A percentile compares a stretch with the other conserved stretches of the same genome.
Conservation (phyloP, 805 yeast genomes). For the Pichia ethanolica region DNA sequence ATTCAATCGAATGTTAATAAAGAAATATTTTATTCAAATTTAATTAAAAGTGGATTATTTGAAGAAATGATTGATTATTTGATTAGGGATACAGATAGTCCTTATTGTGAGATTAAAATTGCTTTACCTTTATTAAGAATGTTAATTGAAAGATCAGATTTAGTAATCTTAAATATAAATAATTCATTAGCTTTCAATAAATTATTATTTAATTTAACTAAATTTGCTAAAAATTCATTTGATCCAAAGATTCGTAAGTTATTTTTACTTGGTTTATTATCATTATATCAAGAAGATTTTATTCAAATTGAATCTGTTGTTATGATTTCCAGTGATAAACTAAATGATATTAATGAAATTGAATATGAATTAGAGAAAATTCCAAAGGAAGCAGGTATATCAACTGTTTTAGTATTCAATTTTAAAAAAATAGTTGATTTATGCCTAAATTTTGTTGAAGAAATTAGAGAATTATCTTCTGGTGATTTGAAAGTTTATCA, state of each 20-base stretch:
- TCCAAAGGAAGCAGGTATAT: conserved; percentile 16
- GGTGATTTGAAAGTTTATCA: conserved; percentile 56
- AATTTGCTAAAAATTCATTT: conserved; percentile 43
- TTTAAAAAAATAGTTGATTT: conserved; percentile 24
- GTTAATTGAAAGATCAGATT: conserved; percentile 28
- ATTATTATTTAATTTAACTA: conserved; percentile 20
- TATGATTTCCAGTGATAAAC: background rate
- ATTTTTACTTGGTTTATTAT: conserved; percentile 22
- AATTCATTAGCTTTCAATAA: conserved; percentile 9
- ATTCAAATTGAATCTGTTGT: background rate
- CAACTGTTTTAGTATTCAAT: conserved; percentile 16
- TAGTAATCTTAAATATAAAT: conserved; percentile 22
- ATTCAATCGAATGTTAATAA: conserved; percentile 25
- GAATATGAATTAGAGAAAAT: conserved; percentile 23
- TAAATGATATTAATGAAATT: conserved; percentile 1
- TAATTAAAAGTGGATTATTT: conserved; percentile 40
- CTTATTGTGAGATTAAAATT: conserved; percentile 35
- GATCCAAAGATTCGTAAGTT: conserved; percentile 70
- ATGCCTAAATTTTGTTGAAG: conserved; percentile 51
- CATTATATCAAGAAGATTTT: conserved; percentile 21
- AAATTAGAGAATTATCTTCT: conserved; percentile 50
- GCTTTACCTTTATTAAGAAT: conserved; percentile 34
- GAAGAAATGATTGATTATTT: conserved; percentile 35
- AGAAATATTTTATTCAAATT: conserved; percentile 15
- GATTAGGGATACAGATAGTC: conserved; percentile 36